These are phyloP conservation scores for Podila verticillata DNA, from an alignment of 192 early-diverging fungal species.

Conservation along the genomic window DNA sequence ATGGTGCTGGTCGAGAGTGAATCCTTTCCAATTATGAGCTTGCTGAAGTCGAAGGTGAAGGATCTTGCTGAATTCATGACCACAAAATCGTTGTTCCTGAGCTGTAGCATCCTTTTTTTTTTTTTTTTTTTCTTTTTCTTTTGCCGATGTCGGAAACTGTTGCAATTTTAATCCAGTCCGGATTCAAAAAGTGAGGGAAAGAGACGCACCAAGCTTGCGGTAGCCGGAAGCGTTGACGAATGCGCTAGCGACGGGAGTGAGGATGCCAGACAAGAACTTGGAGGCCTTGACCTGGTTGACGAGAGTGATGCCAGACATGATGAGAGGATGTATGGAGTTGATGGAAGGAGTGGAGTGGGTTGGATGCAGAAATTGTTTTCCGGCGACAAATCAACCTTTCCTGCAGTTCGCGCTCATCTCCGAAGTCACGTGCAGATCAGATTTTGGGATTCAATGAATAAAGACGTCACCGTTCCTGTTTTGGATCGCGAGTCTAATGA, in stretches of 20 bases:
- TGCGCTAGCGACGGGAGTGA: conserved; percentile 69
- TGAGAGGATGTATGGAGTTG: conserved; percentile 10
- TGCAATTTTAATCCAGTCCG: too few relatives aligned
- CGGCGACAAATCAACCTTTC: conserved; percentile 1
- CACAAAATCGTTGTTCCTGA: too few relatives aligned
- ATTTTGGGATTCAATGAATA: not conserved
- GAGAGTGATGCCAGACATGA: conserved; percentile 58
- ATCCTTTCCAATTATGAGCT: too few relatives aligned
- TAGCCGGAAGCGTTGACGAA: conserved; percentile 77
- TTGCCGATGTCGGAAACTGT: too few relatives aligned
- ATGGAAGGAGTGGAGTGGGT: not conserved
- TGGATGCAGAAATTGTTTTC: not conserved
- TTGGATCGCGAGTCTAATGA: not conserved
- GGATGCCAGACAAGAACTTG: conserved; percentile 59
- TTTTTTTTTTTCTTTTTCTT: too few relatives aligned
- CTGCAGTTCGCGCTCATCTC: not conserved
- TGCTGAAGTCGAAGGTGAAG: too few relatives aligned
- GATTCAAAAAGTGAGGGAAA: not conserved
- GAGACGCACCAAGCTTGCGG: conserved; percentile 71
- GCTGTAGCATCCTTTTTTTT: too few relatives aligned
- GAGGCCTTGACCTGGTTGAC: conserved; percentile 62
- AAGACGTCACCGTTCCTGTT: not conserved
- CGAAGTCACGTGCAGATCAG: not conserved
- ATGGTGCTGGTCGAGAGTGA: too few relatives aligned
- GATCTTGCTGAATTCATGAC: too few relatives aligned